Base-by-base conservation (phyloP, 306 rosid genomes). In the Mimosa pudica region DNA sequence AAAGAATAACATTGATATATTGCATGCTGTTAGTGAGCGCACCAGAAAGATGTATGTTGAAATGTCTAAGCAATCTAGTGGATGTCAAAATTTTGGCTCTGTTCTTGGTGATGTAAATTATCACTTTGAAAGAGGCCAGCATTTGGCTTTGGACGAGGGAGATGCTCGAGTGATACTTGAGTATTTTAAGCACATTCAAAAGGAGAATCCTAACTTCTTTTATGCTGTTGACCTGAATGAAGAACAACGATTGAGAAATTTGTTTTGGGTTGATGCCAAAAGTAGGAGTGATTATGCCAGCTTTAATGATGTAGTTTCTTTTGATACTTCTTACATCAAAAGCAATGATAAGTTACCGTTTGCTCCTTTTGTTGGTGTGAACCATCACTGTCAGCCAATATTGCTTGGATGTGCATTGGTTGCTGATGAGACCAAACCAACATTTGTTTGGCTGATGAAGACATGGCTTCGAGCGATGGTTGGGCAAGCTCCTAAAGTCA, bases 391-490 rank as follows among this genome's bases (percentile, higher is more conserved):
- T 76, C 98, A 93, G 80, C 82, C 98, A n/a, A 87, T 91, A 87
- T 82, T 92, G 86, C 98, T 93, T 64, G 98, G 98, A 77, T 93
- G 98, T 85, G 95, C 97, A 48, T 77, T 93, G 88, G 75, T 92
- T 82, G 91, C 90, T 4, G 97, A 93, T 82, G 92, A 87, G 84
- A 85, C 89, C 58, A 90, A 92, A 82, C 82, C 93, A 33, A 92
- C 98, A 71, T 92, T 82, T 88, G 87, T 87, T 78, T 94, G 98
- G 98, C 78, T 94, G 81, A 77, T 94, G 92, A 94, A 87, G 90
- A 89, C 97, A 24, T 92, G 98, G 98, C 96, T 90, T 79, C 85
- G 97, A 88, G 98, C 98, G 69, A 94, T 94, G 97, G 86, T 90
- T 16, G 97, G 94, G 81, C 83, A 77, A 86, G 87, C 87, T 83